These are phyloP conservation scores for Leccinum obscurum DNA, from an alignment of 768 basidiomycete species.

Conservation along the genomic window DNA sequence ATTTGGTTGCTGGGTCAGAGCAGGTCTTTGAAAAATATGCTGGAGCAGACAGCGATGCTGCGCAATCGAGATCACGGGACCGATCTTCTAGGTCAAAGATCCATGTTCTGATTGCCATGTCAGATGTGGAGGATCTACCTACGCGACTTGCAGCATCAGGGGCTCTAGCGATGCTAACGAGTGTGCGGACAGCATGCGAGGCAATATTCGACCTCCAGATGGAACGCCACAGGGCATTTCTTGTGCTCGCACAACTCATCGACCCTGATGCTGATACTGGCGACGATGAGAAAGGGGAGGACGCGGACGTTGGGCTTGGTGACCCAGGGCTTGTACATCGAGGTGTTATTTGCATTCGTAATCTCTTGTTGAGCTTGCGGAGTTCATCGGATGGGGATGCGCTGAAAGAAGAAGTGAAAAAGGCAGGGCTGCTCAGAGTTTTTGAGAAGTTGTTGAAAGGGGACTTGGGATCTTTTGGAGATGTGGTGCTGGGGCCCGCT, in stretches of 20 bases:
- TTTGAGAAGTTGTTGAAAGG: constrained; percentile 52
- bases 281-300: constrained; percentile 39
- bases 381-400: constrained; percentile 39
- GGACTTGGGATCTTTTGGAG: constrained; percentile 35
- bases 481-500: constrained; percentile 48
- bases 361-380: constrained; percentile 53
- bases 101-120: constrained; percentile 80
- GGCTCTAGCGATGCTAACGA: constrained; percentile 79
- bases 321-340: constrained; percentile 74
- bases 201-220: constrained; percentile 63
- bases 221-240: constrained; percentile 61
- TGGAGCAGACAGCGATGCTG: constrained; percentile 34
- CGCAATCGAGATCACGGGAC: constrained; percentile 45
- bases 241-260: constrained; percentile 65
- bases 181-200: constrained; percentile 57
- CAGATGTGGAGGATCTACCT: constrained; percentile 80
- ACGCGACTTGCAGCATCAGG: constrained; percentile 92
- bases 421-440: constrained; percentile 51
- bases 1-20: constrained; percentile 79
- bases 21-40: constrained; percentile 73
- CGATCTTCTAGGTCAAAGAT: constrained; percentile 55
- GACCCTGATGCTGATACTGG: constrained; percentile 49
- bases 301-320: constrained; percentile 26
- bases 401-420: constrained; percentile 52
- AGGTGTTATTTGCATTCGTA: constrained; percentile 71